Percentiles rank a stretch among this genome's conserved stretches.
Conservation (phyloP, 1,139 yeast species). For the Taiozyma sp. region DNA sequence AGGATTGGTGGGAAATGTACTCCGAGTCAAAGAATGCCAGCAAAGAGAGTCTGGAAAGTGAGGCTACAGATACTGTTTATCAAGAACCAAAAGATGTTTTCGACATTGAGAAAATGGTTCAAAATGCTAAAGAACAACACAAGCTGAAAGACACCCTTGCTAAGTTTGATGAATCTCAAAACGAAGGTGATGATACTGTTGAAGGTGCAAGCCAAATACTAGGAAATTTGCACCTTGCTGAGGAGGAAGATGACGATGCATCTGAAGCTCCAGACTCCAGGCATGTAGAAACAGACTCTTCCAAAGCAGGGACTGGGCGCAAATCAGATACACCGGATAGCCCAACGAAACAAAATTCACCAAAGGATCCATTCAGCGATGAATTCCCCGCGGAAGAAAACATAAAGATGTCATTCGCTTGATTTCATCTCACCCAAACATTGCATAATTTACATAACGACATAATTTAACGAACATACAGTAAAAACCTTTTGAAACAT, state of each 20-base stretch:
- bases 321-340: neutral
- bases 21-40: constrained; percentile 33
- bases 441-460: neutral
- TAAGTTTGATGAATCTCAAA: constrained; percentile 1
- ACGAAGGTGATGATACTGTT: constrained; percentile 5
- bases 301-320: neutral
- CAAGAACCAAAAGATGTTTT: constrained; percentile 10
- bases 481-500: neutral
- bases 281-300: neutral
- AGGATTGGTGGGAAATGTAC: constrained; percentile 85
- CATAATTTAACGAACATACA: neutral
- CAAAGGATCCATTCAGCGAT: constrained; percentile 12
- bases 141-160: constrained; percentile 16
- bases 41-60: constrained; percentile 10
- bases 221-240: constrained; percentile 6
- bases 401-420: constrained; percentile 26
- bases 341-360: neutral
- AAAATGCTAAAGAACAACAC: constrained; percentile 28
- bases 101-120: constrained; percentile 37
- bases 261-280: constrained; percentile 1
- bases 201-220: neutral
- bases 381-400: constrained; percentile 22
- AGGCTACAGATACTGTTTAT: neutral
- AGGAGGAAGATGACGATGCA: constrained; percentile 9
- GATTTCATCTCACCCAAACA: neutral